Percentiles rank a stretch among this genome's conserved stretches.
These are phyloP conservation scores for Pseudoscleropodium purum DNA, from an alignment of 225 moss, liverwort and hornwort species.

Conservation along the genomic window DNA sequence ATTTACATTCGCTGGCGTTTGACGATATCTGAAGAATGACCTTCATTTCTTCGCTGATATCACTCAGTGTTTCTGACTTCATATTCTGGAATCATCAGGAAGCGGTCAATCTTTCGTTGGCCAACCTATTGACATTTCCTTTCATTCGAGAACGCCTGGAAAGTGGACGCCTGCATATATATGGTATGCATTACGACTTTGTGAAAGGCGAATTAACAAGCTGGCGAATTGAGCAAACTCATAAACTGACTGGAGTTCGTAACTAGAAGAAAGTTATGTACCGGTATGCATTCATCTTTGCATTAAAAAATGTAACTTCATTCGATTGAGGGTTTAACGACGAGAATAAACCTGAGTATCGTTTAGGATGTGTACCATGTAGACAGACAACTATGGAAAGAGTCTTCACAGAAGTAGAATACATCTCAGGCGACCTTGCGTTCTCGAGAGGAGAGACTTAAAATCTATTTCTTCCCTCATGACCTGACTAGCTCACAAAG, in stretches of 20 bases:
- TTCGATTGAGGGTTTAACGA: background rate
- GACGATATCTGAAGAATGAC: background rate
- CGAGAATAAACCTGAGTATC: background rate
- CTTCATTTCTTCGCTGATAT: background rate
- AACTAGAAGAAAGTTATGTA: background rate
- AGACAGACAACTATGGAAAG: background rate
- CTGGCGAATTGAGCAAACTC: constrained; percentile 41
- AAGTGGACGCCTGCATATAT: constrained; percentile 49
- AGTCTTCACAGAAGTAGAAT: background rate
- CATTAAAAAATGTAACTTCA: background rate
- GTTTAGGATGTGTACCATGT: background rate
- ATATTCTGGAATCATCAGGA: constrained; percentile 48
- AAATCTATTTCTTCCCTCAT: background rate
- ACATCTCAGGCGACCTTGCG: background rate
- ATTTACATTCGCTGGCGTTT: background rate
- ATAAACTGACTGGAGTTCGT: background rate
- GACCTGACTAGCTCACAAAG: background rate
- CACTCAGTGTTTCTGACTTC: background rate
- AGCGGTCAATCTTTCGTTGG: constrained; percentile 73
- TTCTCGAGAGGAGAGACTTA: background rate
- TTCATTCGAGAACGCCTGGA: constrained; percentile 66
- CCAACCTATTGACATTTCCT: constrained; percentile 71
- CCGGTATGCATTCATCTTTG: background rate
- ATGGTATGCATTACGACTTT: constrained; percentile 92
- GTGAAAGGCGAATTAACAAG: constrained; percentile 60